Base-by-base conservation (phyloP, 768 basidiomycete genomes). In the Calocera viscosa region DNA sequence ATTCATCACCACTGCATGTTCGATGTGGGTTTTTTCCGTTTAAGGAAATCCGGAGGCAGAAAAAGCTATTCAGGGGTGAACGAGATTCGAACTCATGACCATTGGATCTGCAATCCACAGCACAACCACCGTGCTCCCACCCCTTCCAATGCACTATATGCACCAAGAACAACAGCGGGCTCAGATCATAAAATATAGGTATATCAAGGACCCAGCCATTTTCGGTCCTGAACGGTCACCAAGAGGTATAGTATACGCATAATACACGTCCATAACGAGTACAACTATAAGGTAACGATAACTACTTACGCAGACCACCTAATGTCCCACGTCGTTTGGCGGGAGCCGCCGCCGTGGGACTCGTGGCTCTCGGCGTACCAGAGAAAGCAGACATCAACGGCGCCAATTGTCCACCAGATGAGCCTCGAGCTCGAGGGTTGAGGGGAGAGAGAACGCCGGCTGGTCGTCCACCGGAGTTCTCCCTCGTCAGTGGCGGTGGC, bases 101-200 rank as follows among this genome's bases (percentile, higher is more conserved):
- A 35, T 47, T 64, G 67, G 67, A 67, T 67, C 64, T 67, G 67
- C 67, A 67, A 67, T 67, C 67, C 67, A 64, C 49, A 41, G 67
- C 67, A 67, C 67, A 67, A 67, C 67, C 67, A 67, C 67, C 67
- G 67, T 67, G 67, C 67, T 67, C 67, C 67, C 64, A 53, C 53
- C 53, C 53, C 53, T 28, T 60, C 53, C 30, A 60, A 12, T 60
- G 30, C 26, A 32, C 53, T 32, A 60, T 38, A 38, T 38, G 35
- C 35, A 38, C 14, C 35, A 30, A 60, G 7, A 2, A 14, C 26
- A 49, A 8, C 7, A 19, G 22, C 53, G 53, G 53, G 53, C 16
- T 47, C 43, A 47, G 19, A 47, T 47, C 35, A 47, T 47, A 19
- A 19, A 8, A 47, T 47, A 47, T 19, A 47, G 7, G 16, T 47